Evolutionary conservation across 768 basidiomycete genomes (phyloP), one percentile per base, ranked within the genome.

Genomic region (Mycena latifolia): DNA sequence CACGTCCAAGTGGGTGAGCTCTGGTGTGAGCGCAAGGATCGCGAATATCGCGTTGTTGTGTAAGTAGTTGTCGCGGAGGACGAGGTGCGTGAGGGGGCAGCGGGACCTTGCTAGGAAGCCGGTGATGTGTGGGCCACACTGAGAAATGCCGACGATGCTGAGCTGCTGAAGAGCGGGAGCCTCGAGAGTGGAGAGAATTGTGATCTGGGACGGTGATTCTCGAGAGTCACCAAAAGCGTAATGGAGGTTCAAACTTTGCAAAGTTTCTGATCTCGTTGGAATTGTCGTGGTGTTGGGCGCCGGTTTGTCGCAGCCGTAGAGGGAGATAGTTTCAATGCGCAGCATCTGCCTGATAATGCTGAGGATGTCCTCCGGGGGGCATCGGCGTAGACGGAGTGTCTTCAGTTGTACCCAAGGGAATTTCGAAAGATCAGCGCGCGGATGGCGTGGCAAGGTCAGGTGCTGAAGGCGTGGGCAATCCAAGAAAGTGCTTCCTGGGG

Each of bases 61-160:
- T 15, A 51, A 2, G 24, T 1, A 1, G 11, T 24, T n/a, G 20
- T 60, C 2, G 7, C 20, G 2, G 46, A 48, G 33, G 2, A n/a
- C 14, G 31, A 58, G 56, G 27, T 57, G 56, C 28, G 56, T 57
- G 45, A 57, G 56, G 45, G 33, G 9, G 35, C 47, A 39, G 22
- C 29, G 35, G 4, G 47, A 51, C 28, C 45, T 29, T n/a, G 24
- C 11, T 2, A 59, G 47, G 48, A 59, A 59, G 1, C 24, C 10
- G 18, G 9, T 6, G 37, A 51, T 5, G 11, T 41, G 27, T 7
- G 11, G 37, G 15, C 22, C 12, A 7, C n/a, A n/a, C n/a, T n/a
- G n/a, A n/a, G n/a, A n/a, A n/a, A n/a, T n/a, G 25, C 18, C 20
- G 41, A n/a, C 37, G 10, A 60, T 22, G 18, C 15, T 5, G 25